phyloP scores from a whole-genome alignment of 306 rosid species.

The Cicer yamashitae region DNA sequence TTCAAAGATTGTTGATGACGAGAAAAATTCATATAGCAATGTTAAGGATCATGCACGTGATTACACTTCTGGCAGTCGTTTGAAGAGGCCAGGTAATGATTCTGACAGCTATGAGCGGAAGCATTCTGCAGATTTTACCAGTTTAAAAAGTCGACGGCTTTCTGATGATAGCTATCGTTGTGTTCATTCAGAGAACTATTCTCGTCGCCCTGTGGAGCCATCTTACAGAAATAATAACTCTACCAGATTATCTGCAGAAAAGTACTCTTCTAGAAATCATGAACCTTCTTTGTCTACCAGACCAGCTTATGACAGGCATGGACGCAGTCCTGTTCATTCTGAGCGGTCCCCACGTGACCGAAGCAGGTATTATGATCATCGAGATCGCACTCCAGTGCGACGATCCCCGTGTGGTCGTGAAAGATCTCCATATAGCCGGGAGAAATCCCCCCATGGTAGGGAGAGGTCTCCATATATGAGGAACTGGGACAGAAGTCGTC shows the following conservation, averaged over 20 bases:
- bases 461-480: slow-evolving; percentile 68
- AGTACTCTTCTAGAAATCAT: slow-evolving; percentile 69
- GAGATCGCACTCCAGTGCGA: slow-evolving; percentile 68
- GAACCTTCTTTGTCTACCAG: slow-evolving; percentile 73
- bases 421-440: slow-evolving; percentile 59
- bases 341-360: slow-evolving; percentile 89
- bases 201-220: slow-evolving; percentile 73
- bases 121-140: slow-evolving; percentile 66
- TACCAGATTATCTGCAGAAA: slow-evolving; percentile 65
- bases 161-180: slow-evolving; percentile 68
- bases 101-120: slow-evolving; percentile 72
- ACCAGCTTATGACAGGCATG: slow-evolving; percentile 76
- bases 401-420: slow-evolving; percentile 59
- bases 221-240: slow-evolving; percentile 66
- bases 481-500: slow-evolving; percentile 77
- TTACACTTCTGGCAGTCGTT: slow-evolving; percentile 66
- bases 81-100: slow-evolving; percentile 79
- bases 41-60: slow-evolving; percentile 79
- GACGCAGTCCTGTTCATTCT: slow-evolving; percentile 82
- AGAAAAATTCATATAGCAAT: slow-evolving; percentile 66
- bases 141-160: slow-evolving; percentile 75
- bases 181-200: slow-evolving; percentile 65
- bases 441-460: slow-evolving; percentile 67
- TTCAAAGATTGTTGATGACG: slow-evolving; percentile 86
- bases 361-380: slow-evolving; percentile 69